Evolutionary conservation across 768 basidiomycete genomes (phyloP).

Genomic region (Naganishia randhawae): DNA sequence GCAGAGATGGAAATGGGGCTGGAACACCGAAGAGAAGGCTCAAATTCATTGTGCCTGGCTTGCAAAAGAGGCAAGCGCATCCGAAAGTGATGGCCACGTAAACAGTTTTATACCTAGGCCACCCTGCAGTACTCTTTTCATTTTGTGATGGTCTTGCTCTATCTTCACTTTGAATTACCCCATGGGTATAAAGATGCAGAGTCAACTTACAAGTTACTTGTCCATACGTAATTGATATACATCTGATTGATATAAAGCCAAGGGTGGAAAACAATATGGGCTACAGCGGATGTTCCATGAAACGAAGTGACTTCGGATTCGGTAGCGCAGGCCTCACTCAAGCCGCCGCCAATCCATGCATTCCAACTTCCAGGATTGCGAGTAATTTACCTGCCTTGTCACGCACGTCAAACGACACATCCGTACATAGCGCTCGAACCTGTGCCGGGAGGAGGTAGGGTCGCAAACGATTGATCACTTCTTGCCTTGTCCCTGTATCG

Average conservation of each 20-base stretch:
- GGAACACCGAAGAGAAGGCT: neutral
- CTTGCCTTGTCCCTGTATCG: constrained; percentile 23
- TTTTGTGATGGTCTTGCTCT: neutral
- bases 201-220: too few species aligned
- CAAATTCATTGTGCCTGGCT: constrained; percentile 9
- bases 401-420: constrained; percentile 28
- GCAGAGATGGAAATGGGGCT: neutral
- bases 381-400: constrained; percentile 29
- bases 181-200: too few species aligned
- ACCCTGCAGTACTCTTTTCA: neutral
- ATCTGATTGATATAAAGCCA: neutral
- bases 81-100: neutral
- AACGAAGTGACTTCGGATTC: neutral
- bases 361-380: constrained; percentile 19
- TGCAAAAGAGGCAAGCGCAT: constrained; percentile 14
- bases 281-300: neutral
- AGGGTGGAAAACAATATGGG: neutral
- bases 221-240: neutral
- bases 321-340: neutral
- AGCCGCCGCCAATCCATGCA: constrained; percentile 11
- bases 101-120: neutral
- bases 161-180: too few species aligned
- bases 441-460: constrained; percentile 24
- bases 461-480: constrained; percentile 23
- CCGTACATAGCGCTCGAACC: constrained; percentile 13